These are phyloP conservation scores for Ogataea trehaloabstinens DNA, from an alignment of 805 yeast genomes.

Conservation along the genomic window DNA sequence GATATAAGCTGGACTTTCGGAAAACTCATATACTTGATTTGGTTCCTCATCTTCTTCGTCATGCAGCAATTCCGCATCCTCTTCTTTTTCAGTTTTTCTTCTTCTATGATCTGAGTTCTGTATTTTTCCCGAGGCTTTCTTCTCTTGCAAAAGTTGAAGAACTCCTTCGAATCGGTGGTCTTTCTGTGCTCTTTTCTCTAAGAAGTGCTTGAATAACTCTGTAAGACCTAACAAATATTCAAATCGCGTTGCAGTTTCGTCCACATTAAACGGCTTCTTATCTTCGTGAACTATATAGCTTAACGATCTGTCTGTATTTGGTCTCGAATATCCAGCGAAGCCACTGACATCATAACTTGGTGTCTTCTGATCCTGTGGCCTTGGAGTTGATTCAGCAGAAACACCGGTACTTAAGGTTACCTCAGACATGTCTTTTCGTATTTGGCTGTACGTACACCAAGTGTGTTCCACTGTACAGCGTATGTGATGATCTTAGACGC, in stretches of 20 bases:
- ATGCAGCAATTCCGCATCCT: slow-evolving; percentile 70
- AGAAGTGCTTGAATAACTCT: slow-evolving; percentile 64
- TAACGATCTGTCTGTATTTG: slow-evolving; percentile 7
- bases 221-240: slow-evolving; percentile 65
- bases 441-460: too few species aligned
- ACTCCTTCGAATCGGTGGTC: slow-evolving; percentile 58
- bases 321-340: neutral
- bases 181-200: slow-evolving; percentile 59
- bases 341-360: neutral
- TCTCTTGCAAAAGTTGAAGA: slow-evolving; percentile 33
- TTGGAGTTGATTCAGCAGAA: neutral
- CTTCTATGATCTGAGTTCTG: slow-evolving; percentile 42
- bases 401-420: neutral
- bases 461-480: too few species aligned
- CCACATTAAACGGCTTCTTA: slow-evolving; percentile 43
- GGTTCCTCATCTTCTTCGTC: slow-evolving; percentile 48
- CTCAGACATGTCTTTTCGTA: neutral
- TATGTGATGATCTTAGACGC: too few species aligned
- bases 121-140: slow-evolving; percentile 20
- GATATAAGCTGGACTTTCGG: slow-evolving; percentile 51
- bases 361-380: neutral
- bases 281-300: slow-evolving; percentile 35
- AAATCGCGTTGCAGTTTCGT: slow-evolving; percentile 64
- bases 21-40: slow-evolving; percentile 42
- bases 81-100: slow-evolving; percentile 74